phyloP scores from a whole-genome alignment of 2,329 filamentous ascomycete species.

The Calonectria pseudoreteaudii region DNA sequence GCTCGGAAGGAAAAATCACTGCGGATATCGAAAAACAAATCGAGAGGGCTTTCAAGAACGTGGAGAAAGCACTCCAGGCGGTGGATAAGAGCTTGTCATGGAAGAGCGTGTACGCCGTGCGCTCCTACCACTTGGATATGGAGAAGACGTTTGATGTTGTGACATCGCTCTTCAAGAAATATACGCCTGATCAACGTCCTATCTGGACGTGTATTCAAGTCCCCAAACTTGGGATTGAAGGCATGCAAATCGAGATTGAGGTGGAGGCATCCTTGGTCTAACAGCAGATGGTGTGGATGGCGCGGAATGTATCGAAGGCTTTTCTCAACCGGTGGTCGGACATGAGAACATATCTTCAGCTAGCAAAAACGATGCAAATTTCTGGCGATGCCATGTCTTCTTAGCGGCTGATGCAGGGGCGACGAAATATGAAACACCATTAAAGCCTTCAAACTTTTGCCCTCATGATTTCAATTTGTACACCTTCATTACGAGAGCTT shows the following conservation, averaged over 20 bases:
- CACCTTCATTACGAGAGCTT: no score
- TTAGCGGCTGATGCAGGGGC: no score
- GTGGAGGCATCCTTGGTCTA: background rate
- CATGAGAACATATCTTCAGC: background rate
- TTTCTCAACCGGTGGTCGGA: background rate
- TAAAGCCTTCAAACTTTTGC: background rate
- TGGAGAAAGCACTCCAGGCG: background rate
- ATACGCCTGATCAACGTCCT: background rate
- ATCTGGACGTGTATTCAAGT: background rate
- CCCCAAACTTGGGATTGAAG: background rate
- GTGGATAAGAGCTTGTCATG: background rate
- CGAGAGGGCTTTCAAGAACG: background rate
- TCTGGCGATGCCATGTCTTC: no score
- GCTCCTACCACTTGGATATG: background rate
- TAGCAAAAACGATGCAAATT: background rate
- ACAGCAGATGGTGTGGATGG: background rate
- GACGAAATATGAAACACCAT: no score
- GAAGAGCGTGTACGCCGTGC: background rate
- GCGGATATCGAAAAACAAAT: background rate
- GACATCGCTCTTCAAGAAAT: background rate
- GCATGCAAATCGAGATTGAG: background rate
- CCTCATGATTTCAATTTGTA: no score
- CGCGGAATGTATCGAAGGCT: background rate
- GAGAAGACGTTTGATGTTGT: background rate
- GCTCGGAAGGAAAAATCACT: background rate